Base-by-base conservation (phyloP, 2,329 filamentous ascomycete species). In the Cadophora sp. region DNA sequence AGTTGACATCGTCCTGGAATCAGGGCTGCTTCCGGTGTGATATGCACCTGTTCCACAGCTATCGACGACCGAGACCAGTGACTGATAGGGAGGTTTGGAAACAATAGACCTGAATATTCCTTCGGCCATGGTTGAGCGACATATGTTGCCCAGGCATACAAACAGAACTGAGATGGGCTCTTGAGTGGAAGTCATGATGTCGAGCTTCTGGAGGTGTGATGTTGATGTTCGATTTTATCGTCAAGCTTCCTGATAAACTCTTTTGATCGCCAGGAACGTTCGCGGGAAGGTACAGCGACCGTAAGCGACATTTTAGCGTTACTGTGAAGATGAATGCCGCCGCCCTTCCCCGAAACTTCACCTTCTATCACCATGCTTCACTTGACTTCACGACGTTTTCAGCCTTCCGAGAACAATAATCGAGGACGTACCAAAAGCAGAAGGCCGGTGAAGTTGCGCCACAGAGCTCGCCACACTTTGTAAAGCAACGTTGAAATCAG, bases 111-210 rank as follows among this genome's bases (percentile, higher is more conserved):
- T 88, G 82, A 99, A 98, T 72, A 97, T 92, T 61, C 92, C 96
- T 83, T 98, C 95, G 56, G 94, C 93, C 96, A 99, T 98, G 37
- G 96, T 92, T 8, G 94, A 97, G 69, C 87, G 85, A 79, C 94
- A 99, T 77, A 98, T 98, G 81, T 99, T 99, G 79, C 96, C 96
- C 40, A 98, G 86, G 81, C 96, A 99, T 74, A 98, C 95, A 78
- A 98, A 98, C 63, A 98, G 87, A 46, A 98, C 91, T 2, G 91
- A 94, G 65, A 92, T 77, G 3, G 74, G 69, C n/a, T 76, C 76
- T 63, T 72, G 56, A 27, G 65, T 60, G 43, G 73, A 68, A 46
- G 71, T 51, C 74, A 75, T 76, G 31, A 43, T 72, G 61, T 37
- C 11, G 34, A 59, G 14, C 31, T 43, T 68, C 22, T 26, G n/a